Evolutionary conservation across 2,329 filamentous ascomycete species (phyloP).

Genomic region (Fonsecaea multimorphosa): DNA sequence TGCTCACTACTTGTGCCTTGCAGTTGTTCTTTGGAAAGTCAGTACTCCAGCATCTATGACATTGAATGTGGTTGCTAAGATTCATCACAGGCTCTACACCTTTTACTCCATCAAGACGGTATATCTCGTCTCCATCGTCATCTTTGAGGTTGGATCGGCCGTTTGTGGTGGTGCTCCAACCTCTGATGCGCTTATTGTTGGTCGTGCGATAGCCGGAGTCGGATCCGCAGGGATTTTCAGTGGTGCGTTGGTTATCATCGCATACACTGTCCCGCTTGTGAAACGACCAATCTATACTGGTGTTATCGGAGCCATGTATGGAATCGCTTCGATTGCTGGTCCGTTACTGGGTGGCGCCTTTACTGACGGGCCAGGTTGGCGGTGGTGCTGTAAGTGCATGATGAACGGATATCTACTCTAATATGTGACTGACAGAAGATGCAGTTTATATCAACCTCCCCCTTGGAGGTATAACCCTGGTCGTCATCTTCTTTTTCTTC

Average conservation of each 20-base stretch:
- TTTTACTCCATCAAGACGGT: slow-evolving; percentile 54
- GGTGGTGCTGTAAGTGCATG: slow-evolving; percentile 42
- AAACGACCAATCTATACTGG: slow-evolving; percentile 63
- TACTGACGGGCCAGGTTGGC: slow-evolving; percentile 47
- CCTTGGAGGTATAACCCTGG: slow-evolving; percentile 49
- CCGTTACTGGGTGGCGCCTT: slow-evolving; percentile 49
- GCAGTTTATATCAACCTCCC: slow-evolving; percentile 55
- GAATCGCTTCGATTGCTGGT: slow-evolving; percentile 50
- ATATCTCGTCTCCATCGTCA: slow-evolving; percentile 47
- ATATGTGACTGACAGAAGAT: background rate
- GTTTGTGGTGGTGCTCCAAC: slow-evolving; percentile 48
- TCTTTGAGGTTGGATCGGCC: slow-evolving; percentile 55
- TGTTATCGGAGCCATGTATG: slow-evolving; percentile 53
- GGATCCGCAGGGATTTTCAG: slow-evolving; percentile 43
- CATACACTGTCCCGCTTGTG: slow-evolving; percentile 56
- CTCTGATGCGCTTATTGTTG: slow-evolving; percentile 44
- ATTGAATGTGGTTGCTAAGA: background rate
- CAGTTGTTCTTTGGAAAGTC: slow-evolving; percentile 41
- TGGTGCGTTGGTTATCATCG: slow-evolving; percentile 44
- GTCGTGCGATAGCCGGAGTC: slow-evolving; percentile 45
- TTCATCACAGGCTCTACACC: slow-evolving; percentile 51
- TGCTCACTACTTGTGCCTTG: slow-evolving; percentile 39
- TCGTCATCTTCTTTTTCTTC: slow-evolving; percentile 57
- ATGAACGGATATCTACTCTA: background rate
- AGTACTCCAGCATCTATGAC: slow-evolving; percentile 5